These are phyloP conservation scores for Daldinia eschscholtzii DNA, from an alignment of 2,329 filamentous ascomycete species.

Conservation along the genomic window DNA sequence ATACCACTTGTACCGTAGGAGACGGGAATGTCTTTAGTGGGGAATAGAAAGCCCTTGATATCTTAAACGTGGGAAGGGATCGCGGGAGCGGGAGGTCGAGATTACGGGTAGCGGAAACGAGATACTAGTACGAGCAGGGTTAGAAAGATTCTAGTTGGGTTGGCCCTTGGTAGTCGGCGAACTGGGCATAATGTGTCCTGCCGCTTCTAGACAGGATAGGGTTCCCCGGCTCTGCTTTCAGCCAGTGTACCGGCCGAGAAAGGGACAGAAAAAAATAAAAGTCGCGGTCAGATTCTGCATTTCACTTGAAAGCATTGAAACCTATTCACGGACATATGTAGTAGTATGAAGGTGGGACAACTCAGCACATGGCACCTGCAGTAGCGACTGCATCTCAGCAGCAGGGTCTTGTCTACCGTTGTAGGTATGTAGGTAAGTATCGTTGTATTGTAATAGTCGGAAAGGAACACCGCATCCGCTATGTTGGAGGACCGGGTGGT, in stretches of 20 bases:
- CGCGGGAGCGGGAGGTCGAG: constrained; percentile 24
- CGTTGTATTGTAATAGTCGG: constrained; percentile 38
- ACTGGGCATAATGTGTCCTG: constrained; percentile 9
- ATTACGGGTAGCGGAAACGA: constrained; percentile 26
- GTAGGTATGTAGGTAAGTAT: constrained; percentile 16
- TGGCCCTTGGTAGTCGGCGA: constrained; percentile 7
- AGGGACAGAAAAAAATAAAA: constrained; percentile 5
- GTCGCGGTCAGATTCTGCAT: constrained; percentile 16
- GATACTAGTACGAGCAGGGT: constrained; percentile 26
- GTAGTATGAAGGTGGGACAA: constrained; percentile 41
- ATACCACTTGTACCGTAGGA: not conserved
- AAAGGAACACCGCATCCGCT: constrained; percentile 41
- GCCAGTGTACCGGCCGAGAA: constrained; percentile 1
- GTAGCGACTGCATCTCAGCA: constrained; percentile 42
- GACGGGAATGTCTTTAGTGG: constrained; percentile 8
- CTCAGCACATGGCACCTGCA: constrained; percentile 45
- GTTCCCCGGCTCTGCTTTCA: constrained; percentile 9
- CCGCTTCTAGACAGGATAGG: constrained; percentile 5
- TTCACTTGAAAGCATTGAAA: constrained; percentile 12
- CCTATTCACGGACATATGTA: constrained; percentile 26
- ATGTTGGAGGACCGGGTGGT: constrained; percentile 36
- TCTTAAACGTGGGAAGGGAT: constrained; percentile 25
- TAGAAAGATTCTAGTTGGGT: constrained; percentile 18
- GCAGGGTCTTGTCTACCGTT: constrained; percentile 33
- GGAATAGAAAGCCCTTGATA: constrained; percentile 24